A percentile compares a stretch with the other conserved stretches of the same genome.
phyloP scores from a whole-genome alignment of 495 filamentous ascomycete genomes.

The Tuber indicum region DNA sequence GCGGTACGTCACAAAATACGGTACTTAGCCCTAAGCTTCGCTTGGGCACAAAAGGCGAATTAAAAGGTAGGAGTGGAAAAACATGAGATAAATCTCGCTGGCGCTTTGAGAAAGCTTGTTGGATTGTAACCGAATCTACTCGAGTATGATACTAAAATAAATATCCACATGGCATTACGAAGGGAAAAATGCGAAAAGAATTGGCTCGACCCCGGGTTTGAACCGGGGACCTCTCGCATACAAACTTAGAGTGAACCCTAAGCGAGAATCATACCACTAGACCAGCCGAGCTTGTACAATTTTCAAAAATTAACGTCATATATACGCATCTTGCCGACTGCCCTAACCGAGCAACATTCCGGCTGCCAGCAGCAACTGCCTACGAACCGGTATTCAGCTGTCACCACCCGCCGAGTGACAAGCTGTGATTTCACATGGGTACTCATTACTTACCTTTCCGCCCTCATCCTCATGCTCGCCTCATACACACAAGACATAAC shows the following conservation, averaged over 20 bases:
- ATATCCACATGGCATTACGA: background rate
- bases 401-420: background rate
- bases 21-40: background rate
- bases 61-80: background rate
- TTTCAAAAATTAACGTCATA: background rate
- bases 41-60: background rate
- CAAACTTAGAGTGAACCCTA: conserved; percentile 37
- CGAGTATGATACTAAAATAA: background rate
- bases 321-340: background rate
- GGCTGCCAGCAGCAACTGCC: too few relatives aligned
- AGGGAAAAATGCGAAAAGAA: conserved; percentile 8
- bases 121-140: background rate
- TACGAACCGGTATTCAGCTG: background rate
- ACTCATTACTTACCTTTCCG: background rate
- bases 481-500: background rate
- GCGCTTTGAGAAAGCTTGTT: background rate
- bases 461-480: background rate
- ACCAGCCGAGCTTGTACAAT: conserved; percentile 22
- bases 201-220: conserved; percentile 37
- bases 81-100: background rate
- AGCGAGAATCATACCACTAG: conserved; percentile 40
- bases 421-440: background rate
- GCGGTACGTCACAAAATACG: background rate
- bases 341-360: background rate
- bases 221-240: conserved; percentile 39